phyloP scores from a whole-genome alignment of 148 eudicot genomes.

The Silene latifolia region DNA sequence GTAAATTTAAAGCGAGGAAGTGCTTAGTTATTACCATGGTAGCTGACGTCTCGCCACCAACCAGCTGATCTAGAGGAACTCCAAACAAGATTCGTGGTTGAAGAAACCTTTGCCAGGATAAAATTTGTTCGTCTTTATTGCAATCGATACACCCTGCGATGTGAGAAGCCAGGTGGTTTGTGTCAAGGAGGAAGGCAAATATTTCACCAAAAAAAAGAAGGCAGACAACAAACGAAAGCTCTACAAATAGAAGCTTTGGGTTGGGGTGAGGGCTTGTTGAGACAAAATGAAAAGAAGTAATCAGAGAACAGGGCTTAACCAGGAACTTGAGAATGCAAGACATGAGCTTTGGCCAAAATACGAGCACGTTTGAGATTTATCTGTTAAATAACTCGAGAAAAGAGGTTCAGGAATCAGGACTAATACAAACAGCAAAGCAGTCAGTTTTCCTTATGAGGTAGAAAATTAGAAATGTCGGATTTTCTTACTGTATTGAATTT shows the following conservation, averaged over 20 bases:
- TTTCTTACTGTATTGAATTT: slow-evolving; percentile 63
- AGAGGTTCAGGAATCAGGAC: not conserved
- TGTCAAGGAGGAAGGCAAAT: not conserved
- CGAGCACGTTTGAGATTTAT: slow-evolving; percentile 96
- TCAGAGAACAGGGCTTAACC: slow-evolving; percentile 34
- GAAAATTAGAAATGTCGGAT: not conserved
- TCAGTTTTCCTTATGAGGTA: not conserved
- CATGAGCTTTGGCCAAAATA: slow-evolving; percentile 64
- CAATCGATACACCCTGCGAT: slow-evolving; percentile 63
- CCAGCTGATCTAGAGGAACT: slow-evolving; percentile 63
- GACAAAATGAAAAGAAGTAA: not conserved
- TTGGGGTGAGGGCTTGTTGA: too few relatives aligned
- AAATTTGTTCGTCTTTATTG: slow-evolving; percentile 73
- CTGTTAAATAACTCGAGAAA: slow-evolving; percentile 31
- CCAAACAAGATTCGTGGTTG: slow-evolving; percentile 78
- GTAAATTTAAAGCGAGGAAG: not conserved
- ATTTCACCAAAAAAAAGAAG: not conserved
- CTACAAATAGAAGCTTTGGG: too few relatives aligned
- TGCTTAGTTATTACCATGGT: slow-evolving; percentile 44
- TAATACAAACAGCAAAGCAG: not conserved
- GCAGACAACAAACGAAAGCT: too few relatives aligned
- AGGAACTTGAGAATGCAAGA: slow-evolving; percentile 49
- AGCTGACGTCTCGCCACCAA: slow-evolving; percentile 46
- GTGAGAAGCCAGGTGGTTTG: slow-evolving; percentile 3
- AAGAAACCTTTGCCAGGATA: slow-evolving; percentile 69